Evolutionary conservation across 129 eudicot genomes (phyloP), one percentile per base, ranked within the genome.

Genomic region (Silybum marianum): DNA sequence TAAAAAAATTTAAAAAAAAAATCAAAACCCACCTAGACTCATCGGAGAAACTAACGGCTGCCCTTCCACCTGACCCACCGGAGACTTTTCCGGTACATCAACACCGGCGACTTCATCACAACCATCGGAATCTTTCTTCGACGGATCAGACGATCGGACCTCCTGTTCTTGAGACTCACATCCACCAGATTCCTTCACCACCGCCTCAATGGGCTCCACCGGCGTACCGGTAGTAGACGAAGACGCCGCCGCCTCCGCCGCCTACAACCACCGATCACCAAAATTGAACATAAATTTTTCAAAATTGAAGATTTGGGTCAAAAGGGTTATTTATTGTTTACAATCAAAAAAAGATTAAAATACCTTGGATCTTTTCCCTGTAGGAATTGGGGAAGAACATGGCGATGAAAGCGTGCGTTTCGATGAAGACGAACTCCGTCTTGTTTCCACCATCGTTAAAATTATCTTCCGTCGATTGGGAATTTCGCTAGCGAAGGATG

Each of bases 351-450:
- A 9, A 58, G 48, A 72, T 66, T 68, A 2, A 19, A 78, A 69
- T 69, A 93, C 98, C 96, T 93, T 92, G 11, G 97, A 89, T 83
- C 95, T 81, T 67, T 92, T 92, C 23, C 91, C 90, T 25, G 80
- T 89, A 46, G 97, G 93, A 16, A 86, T 75, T 19, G 91, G 78
- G n/a, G 97, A 89, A 1, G 91, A 80, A 32, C 82, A 81, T 10
- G 95, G 88, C 5, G 93, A 87, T 2, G 97, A 80, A 18, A 90
- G 87, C 44, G 92, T 85, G 12, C 95, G 95, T 79, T 93, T 93
- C 28, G 95, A 89, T 11, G 95, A 89, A 65, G 97, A 87, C 2
- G 97, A 93, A 58, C 93, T 83, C 63, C 97, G 86, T 70, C 97
- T 77, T 66, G 97, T 93, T 86, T 93, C 95, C 71, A 93, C 97